phyloP scores from a whole-genome alignment of 805 yeast genomes.

The Millerago galiae region DNA sequence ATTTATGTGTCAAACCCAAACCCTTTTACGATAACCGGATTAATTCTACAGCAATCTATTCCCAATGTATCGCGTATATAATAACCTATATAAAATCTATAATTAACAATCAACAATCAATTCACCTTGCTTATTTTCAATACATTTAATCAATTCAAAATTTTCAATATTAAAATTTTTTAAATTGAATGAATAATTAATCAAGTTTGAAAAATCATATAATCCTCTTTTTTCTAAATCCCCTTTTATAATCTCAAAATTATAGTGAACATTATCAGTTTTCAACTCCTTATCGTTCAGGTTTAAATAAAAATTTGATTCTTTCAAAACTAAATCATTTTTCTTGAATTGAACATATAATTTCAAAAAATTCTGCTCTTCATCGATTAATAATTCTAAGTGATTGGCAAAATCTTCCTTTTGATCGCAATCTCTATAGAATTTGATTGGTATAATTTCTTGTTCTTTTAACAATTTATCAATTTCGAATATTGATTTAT shows the following conservation, averaged over 20 bases:
- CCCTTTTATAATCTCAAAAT: slow-evolving; percentile 5
- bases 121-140: slow-evolving; percentile 7
- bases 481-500: neutral
- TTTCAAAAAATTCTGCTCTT: slow-evolving; percentile 11
- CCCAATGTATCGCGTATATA: no score
- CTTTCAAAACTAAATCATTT: slow-evolving; percentile 4
- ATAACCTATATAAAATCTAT: neutral
- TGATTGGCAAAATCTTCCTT: slow-evolving; percentile 4
- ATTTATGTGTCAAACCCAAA: no score
- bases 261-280: neutral
- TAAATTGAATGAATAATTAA: slow-evolving; percentile 7
- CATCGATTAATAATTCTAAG: slow-evolving; percentile 12
- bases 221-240: slow-evolving; percentile 6
- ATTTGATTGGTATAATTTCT: slow-evolving; percentile 3
- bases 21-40: no score
- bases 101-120: slow-evolving; percentile 7
- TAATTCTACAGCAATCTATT: no score
- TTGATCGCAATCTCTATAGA: neutral
- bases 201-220: slow-evolving; percentile 9
- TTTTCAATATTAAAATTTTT: slow-evolving; percentile 1
- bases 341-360: slow-evolving; percentile 5
- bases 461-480: slow-evolving; percentile 3
- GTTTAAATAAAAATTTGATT: slow-evolving; percentile 3
- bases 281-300: neutral
- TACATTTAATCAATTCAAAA: slow-evolving; percentile 1